Evolutionary conservation across 805 yeast species (phyloP).

Genomic region (Yamadazyma akitaensis): DNA sequence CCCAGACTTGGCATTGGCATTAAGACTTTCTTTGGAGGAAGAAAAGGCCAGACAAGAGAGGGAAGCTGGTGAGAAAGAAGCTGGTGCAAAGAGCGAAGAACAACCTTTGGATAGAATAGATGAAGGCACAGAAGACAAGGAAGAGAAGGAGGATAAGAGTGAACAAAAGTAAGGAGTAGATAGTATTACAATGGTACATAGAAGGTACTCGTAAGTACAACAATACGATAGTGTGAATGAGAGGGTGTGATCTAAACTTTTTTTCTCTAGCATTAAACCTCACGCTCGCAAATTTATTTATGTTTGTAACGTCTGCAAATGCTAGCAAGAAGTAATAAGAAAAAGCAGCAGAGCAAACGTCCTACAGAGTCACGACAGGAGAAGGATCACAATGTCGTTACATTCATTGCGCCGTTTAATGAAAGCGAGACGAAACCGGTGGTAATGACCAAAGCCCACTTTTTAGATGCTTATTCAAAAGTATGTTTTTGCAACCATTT

Average conservation of each 20-base stretch:
- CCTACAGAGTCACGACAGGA: neutral
- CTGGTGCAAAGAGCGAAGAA: conserved; percentile 16
- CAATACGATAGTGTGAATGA: neutral
- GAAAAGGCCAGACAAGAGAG: conserved; percentile 90
- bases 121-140: conserved; percentile 11
- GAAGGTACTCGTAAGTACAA: neutral
- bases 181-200: neutral
- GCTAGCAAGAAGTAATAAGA: conserved; percentile 6
- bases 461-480: conserved; percentile 51
- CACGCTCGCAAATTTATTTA: neutral
- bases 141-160: conserved; percentile 31
- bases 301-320: conserved; percentile 1
- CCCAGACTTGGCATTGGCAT: conserved; percentile 94
- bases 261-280: neutral
- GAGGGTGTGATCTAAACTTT: too few relatives aligned
- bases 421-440: conserved; percentile 20
- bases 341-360: neutral
- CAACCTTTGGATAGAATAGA: conserved; percentile 30
- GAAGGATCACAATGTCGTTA: neutral
- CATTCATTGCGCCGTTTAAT: conserved; percentile 19
- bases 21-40: conserved; percentile 91
- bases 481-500: conserved; percentile 17
- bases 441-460: conserved; percentile 45
- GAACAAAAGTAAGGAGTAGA: neutral
- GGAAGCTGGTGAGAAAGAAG: conserved; percentile 40